phyloP scores from a whole-genome alignment of 78 protist species.

The slime mould (Dictyostelium discoideum) region DNA sequence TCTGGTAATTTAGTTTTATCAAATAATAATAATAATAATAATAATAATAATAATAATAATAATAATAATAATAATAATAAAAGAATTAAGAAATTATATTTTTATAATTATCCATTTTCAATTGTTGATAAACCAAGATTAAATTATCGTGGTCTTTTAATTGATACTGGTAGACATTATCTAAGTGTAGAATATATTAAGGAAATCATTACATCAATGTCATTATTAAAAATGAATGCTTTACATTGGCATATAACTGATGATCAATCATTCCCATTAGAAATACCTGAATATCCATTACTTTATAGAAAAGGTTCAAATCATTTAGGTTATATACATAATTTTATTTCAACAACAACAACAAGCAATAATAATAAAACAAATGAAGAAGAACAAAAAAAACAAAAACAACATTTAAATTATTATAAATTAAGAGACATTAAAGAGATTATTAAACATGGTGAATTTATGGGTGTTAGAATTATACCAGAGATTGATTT shows the following conservation, averaged over 20 bases:
- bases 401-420: background rate
- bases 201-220: conserved; percentile 21
- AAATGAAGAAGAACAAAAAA: background rate
- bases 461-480: conserved; percentile 5
- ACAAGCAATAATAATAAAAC: background rate
- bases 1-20: background rate
- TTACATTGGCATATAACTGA: conserved; percentile 74
- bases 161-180: conserved; percentile 50
- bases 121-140: conserved; percentile 40
- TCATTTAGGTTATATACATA: conserved; percentile 68
- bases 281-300: conserved; percentile 5
- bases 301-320: conserved; percentile 26
- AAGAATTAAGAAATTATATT: background rate
- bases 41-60: no score
- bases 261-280: conserved; percentile 71
- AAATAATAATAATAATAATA: background rate
- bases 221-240: conserved; percentile 39
- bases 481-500: conserved; percentile 66
- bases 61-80: background rate
- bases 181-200: conserved; percentile 25
- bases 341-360: background rate
- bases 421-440: conserved; percentile 10
- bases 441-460: conserved; percentile 9
- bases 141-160: conserved; percentile 39
- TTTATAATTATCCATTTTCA: conserved; percentile 13